Base-by-base conservation (phyloP, 768 basidiomycete species). In the Sarcodon sp. region DNA sequence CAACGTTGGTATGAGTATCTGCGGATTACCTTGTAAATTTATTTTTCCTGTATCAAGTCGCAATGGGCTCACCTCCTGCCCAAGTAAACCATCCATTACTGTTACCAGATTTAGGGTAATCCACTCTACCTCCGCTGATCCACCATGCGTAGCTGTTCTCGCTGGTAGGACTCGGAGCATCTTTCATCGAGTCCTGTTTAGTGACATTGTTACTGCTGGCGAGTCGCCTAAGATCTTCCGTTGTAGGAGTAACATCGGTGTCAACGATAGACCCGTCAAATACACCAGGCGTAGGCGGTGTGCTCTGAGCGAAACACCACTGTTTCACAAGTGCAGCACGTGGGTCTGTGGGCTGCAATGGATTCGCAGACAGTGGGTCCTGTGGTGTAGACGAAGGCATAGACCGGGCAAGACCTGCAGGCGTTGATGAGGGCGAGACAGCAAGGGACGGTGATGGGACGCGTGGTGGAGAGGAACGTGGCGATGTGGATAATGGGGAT, bases 261-360 rank as follows among this genome's bases (percentile, higher is more conserved):
- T 13, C 37, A 13, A 38, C 37, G 12, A 13, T 38, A 9, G 50
- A 21, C 12, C 21, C 41, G 33, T 9, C 32, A 37, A 36, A 32
- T 45, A 53, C 49, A 11, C 52, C 52, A 15, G 54, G 54, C 7
- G 43, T 51, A 48, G 47, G 67, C 47, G 55, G 66, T 58, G 60
- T 60, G 46, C 43, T 69, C 53, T 73, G 69, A 7, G 78, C 79
- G 60, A 83, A 83, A 59, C 81, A 83, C 81, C 81, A 83, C 58
- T 79, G 74, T 47, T 66, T 55, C 45, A 83, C 73, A 50, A 83
- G 76, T 18, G 78, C 77, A 47, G 80, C 71, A 55, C 82, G 82
- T 60, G 41, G 59, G 57, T 10, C 47, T 46, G n/a, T 54, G 49
- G 31, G 51, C 46, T 11, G 52, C 37, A 11, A 41, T 21, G 16